Conservation (phyloP, 441 rosid species). For the Breynia disticha region DNA sequence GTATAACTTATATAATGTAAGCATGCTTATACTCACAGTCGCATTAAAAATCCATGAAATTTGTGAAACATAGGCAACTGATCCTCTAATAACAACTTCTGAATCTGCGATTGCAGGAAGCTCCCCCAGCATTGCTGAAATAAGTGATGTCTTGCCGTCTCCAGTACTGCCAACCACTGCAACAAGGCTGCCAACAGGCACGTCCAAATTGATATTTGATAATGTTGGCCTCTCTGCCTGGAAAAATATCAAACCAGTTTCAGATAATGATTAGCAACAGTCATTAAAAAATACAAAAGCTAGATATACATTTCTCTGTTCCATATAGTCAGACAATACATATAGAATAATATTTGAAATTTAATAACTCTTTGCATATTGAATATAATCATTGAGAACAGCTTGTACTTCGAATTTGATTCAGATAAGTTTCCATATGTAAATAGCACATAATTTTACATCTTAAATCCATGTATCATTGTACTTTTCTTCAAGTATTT, state of each 20-base stretch:
- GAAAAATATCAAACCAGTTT: slow-evolving; percentile 9
- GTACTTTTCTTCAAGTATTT: too few species aligned
- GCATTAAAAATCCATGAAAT: slow-evolving; percentile 99
- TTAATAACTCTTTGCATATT: too few species aligned
- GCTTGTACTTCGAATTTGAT: too few species aligned
- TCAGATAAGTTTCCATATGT: too few species aligned
- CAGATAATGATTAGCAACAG: too few species aligned
- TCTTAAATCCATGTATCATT: too few species aligned
- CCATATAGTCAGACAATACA: too few species aligned
- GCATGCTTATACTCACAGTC: slow-evolving; percentile 40
- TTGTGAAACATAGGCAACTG: slow-evolving; percentile 93
- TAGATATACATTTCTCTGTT: too few species aligned
- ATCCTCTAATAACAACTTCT: slow-evolving; percentile 61
- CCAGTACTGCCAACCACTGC: slow-evolving; percentile 95
- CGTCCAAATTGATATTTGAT: slow-evolving; percentile 70
- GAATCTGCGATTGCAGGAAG: slow-evolving; percentile 60
- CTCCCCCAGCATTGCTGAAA: slow-evolving; percentile 97
- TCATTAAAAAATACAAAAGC: too few species aligned
- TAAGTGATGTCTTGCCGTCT: slow-evolving; percentile 95
- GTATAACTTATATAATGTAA: neutral
- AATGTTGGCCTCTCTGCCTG: slow-evolving; percentile 80
- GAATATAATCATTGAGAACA: too few species aligned
- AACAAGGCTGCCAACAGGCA: slow-evolving; percentile 83
- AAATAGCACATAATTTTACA: too few species aligned
- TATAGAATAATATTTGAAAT: too few species aligned